Evolutionary conservation across 495 filamentous ascomycete species (phyloP).

Genomic region (Lichenothelia convexa): DNA sequence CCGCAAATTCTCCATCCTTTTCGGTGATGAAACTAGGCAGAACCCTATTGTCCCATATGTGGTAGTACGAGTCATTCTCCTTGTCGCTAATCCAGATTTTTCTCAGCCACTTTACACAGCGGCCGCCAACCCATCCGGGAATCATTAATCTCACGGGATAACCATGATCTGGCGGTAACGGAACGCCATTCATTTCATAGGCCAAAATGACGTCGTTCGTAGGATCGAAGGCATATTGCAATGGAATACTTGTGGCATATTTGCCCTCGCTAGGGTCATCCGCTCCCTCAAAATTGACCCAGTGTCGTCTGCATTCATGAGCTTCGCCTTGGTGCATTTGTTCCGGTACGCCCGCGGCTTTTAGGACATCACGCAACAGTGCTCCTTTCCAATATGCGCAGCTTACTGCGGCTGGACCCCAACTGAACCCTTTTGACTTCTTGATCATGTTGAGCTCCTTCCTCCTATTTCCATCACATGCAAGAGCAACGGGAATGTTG

Average conservation of each 20-base stretch:
- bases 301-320: constrained; percentile 19
- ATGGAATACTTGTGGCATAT: constrained; percentile 12
- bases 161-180: constrained; percentile 11
- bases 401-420: constrained; percentile 8
- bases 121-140: constrained; percentile 11
- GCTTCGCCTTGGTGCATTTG: constrained; percentile 34
- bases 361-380: constrained; percentile 8
- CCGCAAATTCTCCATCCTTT: constrained; percentile 14
- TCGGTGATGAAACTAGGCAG: constrained; percentile 16
- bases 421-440: constrained; percentile 11
- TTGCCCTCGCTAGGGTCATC: constrained; percentile 11
- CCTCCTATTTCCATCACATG: constrained; percentile 10
- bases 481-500: constrained; percentile 11
- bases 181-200: constrained; percentile 13
- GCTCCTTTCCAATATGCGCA: constrained; percentile 13
- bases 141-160: constrained; percentile 11
- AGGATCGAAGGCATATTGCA: constrained; percentile 11
- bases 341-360: constrained; percentile 7
- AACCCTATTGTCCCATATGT: constrained; percentile 21
- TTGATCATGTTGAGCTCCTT: constrained; percentile 12
- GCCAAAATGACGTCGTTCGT: constrained; percentile 10
- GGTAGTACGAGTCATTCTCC: constrained; percentile 17
- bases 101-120: constrained; percentile 11
- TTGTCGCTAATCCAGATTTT: constrained; percentile 9
- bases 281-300: constrained; percentile 13